Base-by-base conservation (phyloP, 2,329 filamentous ascomycete genomes). In the Zalaria obscura region DNA sequence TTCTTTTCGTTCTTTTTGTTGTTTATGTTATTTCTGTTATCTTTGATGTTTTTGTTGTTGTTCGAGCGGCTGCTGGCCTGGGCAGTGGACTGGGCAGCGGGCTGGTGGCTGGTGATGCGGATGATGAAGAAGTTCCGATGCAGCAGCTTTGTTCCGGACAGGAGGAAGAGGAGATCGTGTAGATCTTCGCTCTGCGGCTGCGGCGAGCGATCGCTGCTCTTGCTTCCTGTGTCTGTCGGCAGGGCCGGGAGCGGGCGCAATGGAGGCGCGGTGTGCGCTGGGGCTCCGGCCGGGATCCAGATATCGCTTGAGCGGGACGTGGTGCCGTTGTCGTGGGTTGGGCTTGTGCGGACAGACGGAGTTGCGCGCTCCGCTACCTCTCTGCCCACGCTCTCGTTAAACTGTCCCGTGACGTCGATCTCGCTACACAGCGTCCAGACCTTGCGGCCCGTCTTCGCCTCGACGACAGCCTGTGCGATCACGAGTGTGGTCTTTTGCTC, bases 371-470 rank as follows among this genome's bases (percentile, higher is more conserved):
- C 29, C 29, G 29, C 29, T 18, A 18, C 18, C 18, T 18, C 18
- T 18, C 18, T 18, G 18, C 18, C 18, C 18, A 18, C 18, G 7
- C 7, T 32, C 29, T 7, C 7, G 7, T 7, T n/a, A 3, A 32
- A 32, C n/a, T 32, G 29, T n/a, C 7, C 32, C 2, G 55, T 55
- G 3, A 57, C 52, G 37, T 58, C 54, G 29, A 50, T 40, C 31
- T 57, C 54, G 4, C 50, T 49, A 29, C 48, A 48, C 11, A 58
- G 48, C 4, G 53, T 45, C 39, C 50, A 50, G 3, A 39, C 42
- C 36, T 46, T 45, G 10, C 48, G 45, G 35, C 52, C 49, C 9
- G 49, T 51, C 33, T 51, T 50, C 32, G 51, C 50, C 10, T 53
- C 47, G 1, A 55, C 46, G n/a, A 52, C 47, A 25, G 49, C 48